Conservation (phyloP, 345 rosid species). For the Abelmoschus esculentus region DNA sequence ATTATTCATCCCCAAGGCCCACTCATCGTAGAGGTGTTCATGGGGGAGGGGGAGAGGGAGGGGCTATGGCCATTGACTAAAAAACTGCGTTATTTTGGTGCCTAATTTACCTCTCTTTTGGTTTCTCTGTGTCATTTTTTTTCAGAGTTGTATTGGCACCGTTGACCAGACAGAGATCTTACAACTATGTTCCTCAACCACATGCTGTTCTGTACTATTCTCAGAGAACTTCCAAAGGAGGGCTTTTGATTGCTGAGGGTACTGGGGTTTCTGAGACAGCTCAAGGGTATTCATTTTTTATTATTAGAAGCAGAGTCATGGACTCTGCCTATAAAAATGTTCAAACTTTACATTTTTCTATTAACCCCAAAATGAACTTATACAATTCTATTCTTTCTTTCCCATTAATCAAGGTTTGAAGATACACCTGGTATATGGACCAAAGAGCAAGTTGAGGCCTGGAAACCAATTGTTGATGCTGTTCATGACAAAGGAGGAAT, state of each 20-base stretch:
- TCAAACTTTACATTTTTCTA: neutral
- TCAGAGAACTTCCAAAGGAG: constrained; percentile 56
- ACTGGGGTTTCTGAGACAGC: constrained; percentile 64
- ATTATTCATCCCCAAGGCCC: no score
- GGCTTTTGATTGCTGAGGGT: constrained; percentile 51
- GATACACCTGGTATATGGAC: no score
- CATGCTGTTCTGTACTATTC: constrained; percentile 66
- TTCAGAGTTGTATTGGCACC: constrained; percentile 55
- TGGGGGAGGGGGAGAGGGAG: no score
- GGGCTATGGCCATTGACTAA: no score
- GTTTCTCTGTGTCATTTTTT: neutral
- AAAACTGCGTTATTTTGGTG: neutral
- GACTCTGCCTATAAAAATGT: neutral
- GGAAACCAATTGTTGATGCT: no score
- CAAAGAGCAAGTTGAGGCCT: no score
- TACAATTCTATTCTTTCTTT: no score
- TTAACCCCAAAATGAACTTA: neutral
- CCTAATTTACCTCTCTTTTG: neutral
- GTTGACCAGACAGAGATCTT: constrained; percentile 51
- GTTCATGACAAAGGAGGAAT: no score
- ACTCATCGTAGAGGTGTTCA: no score
- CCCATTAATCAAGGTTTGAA: no score
- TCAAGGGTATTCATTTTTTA: constrained; percentile 29
- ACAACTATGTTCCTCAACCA: constrained; percentile 52
- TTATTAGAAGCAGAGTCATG: neutral